Conservation (phyloP, 2,329 filamentous ascomycete genomes). For the Microcyclospora tardicrescens region DNA sequence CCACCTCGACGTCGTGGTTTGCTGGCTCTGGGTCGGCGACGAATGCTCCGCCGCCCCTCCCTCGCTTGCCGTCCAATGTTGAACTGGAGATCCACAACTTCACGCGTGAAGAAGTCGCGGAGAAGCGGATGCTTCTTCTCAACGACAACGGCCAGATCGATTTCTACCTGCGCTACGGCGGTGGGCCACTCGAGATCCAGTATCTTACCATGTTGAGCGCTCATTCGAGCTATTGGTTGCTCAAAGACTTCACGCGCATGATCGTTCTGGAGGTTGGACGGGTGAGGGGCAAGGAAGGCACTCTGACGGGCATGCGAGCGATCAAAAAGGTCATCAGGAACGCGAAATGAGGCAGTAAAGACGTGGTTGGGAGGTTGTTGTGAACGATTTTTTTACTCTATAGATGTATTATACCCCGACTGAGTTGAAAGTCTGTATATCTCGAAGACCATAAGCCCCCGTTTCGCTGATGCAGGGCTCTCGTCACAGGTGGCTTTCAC, state of each 20-base stretch:
- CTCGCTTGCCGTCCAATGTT: slow-evolving; percentile 41
- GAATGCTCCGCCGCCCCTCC: slow-evolving; percentile 20
- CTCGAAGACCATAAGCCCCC: too few relatives aligned
- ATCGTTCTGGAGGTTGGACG: slow-evolving; percentile 79
- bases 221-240: slow-evolving; percentile 87
- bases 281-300: slow-evolving; percentile 50
- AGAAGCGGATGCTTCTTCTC: slow-evolving; percentile 72
- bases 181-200: slow-evolving; percentile 82
- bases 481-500: too few relatives aligned
- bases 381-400: too few relatives aligned
- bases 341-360: too few relatives aligned
- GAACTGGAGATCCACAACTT: slow-evolving; percentile 96
- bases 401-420: too few relatives aligned
- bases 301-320: slow-evolving; percentile 41
- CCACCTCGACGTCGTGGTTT: slow-evolving; percentile 23
- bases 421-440: too few relatives aligned
- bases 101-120: slow-evolving; percentile 77
- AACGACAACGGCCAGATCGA: slow-evolving; percentile 98
- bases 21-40: slow-evolving; percentile 16
- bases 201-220: slow-evolving; percentile 95
- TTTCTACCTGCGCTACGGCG: slow-evolving; percentile 70
- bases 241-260: slow-evolving; percentile 78
- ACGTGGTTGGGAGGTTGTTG: too few relatives aligned
- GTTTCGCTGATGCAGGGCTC: too few relatives aligned
- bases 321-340: slow-evolving; percentile 31